Conservation (phyloP, 257 asterid species). For the Anisodus tanguticus region DNA sequence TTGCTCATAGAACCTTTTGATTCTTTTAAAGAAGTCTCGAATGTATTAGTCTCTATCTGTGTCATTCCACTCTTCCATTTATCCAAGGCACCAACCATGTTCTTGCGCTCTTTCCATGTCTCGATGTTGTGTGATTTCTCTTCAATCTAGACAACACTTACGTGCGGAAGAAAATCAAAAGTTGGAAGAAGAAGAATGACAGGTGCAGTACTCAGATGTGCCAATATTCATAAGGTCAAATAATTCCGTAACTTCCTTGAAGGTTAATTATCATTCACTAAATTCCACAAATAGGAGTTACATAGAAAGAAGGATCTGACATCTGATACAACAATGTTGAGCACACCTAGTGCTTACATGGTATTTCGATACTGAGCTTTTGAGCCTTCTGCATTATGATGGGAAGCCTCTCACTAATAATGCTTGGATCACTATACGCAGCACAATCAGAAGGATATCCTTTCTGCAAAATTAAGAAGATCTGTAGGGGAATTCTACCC, state of each 20-base stretch:
- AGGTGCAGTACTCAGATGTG: background rate
- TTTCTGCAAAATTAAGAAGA: constrained; percentile 61
- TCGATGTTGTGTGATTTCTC: background rate
- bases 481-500: background rate
- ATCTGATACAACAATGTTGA: constrained; percentile 35
- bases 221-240: background rate
- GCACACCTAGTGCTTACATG: constrained; percentile 50
- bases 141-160: background rate
- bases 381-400: constrained; percentile 71
- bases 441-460: constrained; percentile 88
- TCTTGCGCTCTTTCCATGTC: background rate
- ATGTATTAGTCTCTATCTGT: background rate
- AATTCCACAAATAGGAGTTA: constrained; percentile 11
- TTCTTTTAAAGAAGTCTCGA: background rate
- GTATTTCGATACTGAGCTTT: constrained; percentile 64
- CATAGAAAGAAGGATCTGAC: constrained; percentile 29
- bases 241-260: background rate
- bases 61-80: constrained; percentile 7
- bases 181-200: constrained; percentile 2
- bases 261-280: constrained; percentile 27
- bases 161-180: background rate
- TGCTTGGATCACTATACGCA: constrained; percentile 87
- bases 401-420: constrained; percentile 81
- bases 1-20: background rate
- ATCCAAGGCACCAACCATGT: constrained; percentile 21